phyloP scores from a whole-genome alignment of 1,139 yeast genomes.

The Candida sanyaensis region DNA sequence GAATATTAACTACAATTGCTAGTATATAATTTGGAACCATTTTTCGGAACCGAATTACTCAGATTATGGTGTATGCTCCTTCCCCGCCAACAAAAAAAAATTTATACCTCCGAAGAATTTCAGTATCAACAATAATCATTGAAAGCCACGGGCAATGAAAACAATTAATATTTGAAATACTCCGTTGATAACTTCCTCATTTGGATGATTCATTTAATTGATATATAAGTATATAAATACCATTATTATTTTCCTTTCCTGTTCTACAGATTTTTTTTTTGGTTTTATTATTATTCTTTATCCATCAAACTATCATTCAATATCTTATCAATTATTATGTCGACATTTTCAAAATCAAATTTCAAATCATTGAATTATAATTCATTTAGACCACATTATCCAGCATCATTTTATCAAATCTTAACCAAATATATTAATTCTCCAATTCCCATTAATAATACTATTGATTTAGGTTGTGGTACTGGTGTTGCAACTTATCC shows the following conservation, averaged over 20 bases:
- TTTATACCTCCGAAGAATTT: background rate
- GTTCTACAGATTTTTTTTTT: background rate
- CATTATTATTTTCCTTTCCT: background rate
- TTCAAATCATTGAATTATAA: conserved; percentile 64
- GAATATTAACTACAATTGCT: no score
- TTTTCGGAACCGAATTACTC: no score
- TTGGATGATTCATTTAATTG: background rate
- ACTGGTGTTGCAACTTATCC: conserved; percentile 45
- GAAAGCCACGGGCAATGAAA: background rate
- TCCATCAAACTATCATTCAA: no score
- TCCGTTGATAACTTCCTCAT: background rate
- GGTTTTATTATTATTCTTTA: no score
- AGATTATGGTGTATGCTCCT: no score
- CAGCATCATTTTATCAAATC: conserved; percentile 49
- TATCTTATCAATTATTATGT: conserved; percentile 40
- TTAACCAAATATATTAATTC: conserved; percentile 30
- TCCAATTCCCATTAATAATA: conserved; percentile 19
- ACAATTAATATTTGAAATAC: background rate
- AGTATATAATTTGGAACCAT: no score
- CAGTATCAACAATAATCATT: background rate
- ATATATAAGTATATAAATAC: background rate
- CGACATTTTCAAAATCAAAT: conserved; percentile 60
- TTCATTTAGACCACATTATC: conserved; percentile 68
- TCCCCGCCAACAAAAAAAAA: no score
- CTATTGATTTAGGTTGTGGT: conserved; percentile 44